phyloP scores from a whole-genome alignment of 768 basidiomycete species.

The Macrolepiota fuliginosa region DNA sequence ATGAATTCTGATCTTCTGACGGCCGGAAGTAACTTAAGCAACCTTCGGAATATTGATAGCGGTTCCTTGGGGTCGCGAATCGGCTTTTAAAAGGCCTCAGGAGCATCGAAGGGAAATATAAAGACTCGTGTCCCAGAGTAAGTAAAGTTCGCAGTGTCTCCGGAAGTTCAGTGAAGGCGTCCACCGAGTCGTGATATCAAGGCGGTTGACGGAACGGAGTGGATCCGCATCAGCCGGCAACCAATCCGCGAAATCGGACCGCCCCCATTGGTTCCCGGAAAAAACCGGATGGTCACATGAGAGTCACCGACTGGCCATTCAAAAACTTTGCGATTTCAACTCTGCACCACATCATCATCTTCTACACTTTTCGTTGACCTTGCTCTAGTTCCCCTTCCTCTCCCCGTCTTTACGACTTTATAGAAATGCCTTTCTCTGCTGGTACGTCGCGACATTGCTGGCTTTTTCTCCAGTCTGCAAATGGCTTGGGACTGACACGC shows the following conservation, averaged over 20 bases:
- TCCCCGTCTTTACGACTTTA: conserved; percentile 23
- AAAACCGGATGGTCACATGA: conserved; percentile 32
- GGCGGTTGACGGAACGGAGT: conserved; percentile 4
- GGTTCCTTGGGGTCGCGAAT: background rate
- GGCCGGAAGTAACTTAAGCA: background rate
- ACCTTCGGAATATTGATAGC: background rate
- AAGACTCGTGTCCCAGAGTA: background rate
- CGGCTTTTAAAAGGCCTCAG: background rate
- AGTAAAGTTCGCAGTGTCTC: background rate
- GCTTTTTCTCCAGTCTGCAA: conserved; percentile 42
- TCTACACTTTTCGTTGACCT: conserved; percentile 9
- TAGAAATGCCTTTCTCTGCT: conserved; percentile 39
- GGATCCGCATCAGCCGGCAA: conserved; percentile 4
- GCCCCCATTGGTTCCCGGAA: conserved; percentile 29
- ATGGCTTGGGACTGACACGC: background rate
- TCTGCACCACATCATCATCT: conserved; percentile 17
- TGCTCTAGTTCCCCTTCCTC: conserved; percentile 16
- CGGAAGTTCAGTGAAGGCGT: background rate
- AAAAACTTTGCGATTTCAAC: conserved; percentile 23
- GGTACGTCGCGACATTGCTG: conserved; percentile 25
- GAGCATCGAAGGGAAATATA: background rate
- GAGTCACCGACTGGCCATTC: conserved; percentile 11
- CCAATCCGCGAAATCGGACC: conserved; percentile 13
- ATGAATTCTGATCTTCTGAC: background rate
- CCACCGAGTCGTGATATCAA: background rate